Evolutionary conservation across 176 grass and related monocot species (phyloP).

Genomic region (Ampelocalamus luodianensis): DNA sequence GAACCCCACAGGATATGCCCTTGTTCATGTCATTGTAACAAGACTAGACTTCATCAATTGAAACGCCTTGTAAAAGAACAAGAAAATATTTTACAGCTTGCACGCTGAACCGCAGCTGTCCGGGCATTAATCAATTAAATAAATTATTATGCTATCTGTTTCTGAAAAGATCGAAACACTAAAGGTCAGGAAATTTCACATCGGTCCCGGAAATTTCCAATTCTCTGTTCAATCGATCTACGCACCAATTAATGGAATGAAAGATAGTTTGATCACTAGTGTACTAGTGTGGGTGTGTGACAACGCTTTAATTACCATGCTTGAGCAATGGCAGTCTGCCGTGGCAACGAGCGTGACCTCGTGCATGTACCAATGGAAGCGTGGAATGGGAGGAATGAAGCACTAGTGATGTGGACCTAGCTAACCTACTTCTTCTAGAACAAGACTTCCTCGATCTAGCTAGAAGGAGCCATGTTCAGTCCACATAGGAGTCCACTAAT

Average conservation of each 20-base stretch:
- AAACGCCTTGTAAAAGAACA: not conserved
- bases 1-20: not conserved
- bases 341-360: not conserved
- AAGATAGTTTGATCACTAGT: not conserved
- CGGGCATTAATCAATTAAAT: not conserved
- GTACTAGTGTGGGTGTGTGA: too few relatives aligned
- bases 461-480: not conserved
- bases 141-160: not conserved
- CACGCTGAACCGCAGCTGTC: not conserved
- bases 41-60: not conserved
- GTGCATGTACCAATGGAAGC: not conserved
- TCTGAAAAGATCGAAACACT: not conserved
- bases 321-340: not conserved
- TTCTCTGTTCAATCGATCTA: not conserved
- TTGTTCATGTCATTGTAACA: not conserved
- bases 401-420: too few relatives aligned
- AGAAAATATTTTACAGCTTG: not conserved
- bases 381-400: too few relatives aligned
- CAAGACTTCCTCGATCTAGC: too few relatives aligned
- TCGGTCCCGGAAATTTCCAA: not conserved
- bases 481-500: constrained; percentile 21
- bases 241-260: too few relatives aligned
- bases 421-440: not conserved
- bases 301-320: too few relatives aligned
- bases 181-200: not conserved